Percentiles rank a stretch among this genome's conserved stretches.
Conservation (phyloP, 1,139 yeast species). For the Yamadazyma oceani region DNA sequence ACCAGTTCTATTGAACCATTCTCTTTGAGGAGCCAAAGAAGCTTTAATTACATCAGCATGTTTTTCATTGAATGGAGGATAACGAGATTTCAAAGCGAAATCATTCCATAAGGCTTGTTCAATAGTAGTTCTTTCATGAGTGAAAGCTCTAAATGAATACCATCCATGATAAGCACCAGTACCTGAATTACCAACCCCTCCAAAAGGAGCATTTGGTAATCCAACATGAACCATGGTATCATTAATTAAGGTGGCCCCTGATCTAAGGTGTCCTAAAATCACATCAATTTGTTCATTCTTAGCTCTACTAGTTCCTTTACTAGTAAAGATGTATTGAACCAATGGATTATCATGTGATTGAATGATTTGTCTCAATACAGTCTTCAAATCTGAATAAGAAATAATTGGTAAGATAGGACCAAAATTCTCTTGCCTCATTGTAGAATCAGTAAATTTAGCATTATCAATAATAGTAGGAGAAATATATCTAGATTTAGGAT, state of each 20-base stretch:
- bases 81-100: conserved; percentile 54
- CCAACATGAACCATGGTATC: conserved; percentile 77
- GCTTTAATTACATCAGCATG: conserved; percentile 31
- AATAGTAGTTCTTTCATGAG: conserved; percentile 72
- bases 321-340: conserved; percentile 75
- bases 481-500: conserved; percentile 49
- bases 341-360: conserved; percentile 78
- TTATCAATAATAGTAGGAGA: conserved; percentile 74
- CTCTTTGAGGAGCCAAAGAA: conserved; percentile 20
- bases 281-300: conserved; percentile 50
- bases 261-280: conserved; percentile 57
- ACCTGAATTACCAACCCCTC: conserved; percentile 89
- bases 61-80: conserved; percentile 58
- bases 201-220: conserved; percentile 77
- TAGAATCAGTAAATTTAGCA: conserved; percentile 62
- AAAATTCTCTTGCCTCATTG: conserved; percentile 78
- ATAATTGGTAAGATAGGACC: conserved; percentile 85
- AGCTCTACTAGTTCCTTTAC: conserved; percentile 30
- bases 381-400: conserved; percentile 48
- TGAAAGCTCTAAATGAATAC: conserved; percentile 68
- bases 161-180: conserved; percentile 79
- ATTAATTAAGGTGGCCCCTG: conserved; percentile 74
- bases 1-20: conserved; percentile 39
- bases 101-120: conserved; percentile 73
- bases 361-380: conserved; percentile 49